Conservation (phyloP, 331 rosid genomes). For the Acacia concinna region DNA sequence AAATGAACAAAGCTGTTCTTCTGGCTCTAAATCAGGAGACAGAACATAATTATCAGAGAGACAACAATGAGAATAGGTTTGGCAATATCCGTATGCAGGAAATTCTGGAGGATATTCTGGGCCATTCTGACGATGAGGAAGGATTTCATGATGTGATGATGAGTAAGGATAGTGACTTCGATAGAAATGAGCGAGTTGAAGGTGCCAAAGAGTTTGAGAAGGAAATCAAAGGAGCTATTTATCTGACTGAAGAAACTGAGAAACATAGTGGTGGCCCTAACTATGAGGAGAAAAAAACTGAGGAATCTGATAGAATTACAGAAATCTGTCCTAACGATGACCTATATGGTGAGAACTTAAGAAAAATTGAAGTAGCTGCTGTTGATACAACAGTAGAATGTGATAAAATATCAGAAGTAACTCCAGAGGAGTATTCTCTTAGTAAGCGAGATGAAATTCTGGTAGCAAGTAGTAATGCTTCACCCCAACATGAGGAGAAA, state of each 20-base stretch:
- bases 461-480: conserved; percentile 34
- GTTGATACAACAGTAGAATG: conserved; percentile 34
- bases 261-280: conserved; percentile 35
- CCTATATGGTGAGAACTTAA: conserved; percentile 46
- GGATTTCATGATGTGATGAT: conserved; percentile 42
- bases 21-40: conserved; percentile 44
- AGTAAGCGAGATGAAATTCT: conserved; percentile 37
- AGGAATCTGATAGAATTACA: conserved; percentile 35
- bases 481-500: conserved; percentile 40
- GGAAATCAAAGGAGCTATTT: conserved; percentile 38
- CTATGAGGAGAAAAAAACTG: conserved; percentile 33
- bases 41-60: conserved; percentile 34
- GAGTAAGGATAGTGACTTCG: conserved; percentile 34
- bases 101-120: conserved; percentile 34
- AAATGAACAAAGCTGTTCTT: conserved; percentile 33
- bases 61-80: conserved; percentile 35
- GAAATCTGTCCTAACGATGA: conserved; percentile 36
- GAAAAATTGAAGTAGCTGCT: conserved; percentile 32
- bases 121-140: conserved; percentile 38
- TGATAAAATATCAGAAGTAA: conserved; percentile 35
- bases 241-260: conserved; percentile 41
- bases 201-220: conserved; percentile 37
- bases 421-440: conserved; percentile 34
- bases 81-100: conserved; percentile 36
- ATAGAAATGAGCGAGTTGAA: conserved; percentile 39